phyloP scores from a whole-genome alignment of 805 yeast genomes.

The Starmerella powellii region DNA sequence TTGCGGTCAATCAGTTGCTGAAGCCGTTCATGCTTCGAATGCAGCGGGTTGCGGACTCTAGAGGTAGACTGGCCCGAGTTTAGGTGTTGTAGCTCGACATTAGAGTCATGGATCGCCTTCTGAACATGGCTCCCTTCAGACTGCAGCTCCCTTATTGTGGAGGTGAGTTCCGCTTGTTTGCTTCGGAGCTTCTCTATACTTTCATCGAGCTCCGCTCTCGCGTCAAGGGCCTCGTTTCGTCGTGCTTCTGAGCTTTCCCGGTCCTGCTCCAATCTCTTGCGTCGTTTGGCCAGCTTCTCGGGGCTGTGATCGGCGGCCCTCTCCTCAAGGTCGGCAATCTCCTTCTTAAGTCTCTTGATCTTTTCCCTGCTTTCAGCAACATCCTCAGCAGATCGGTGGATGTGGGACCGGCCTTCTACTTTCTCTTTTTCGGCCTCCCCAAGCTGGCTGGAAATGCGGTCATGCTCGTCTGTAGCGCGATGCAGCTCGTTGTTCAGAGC shows the following conservation, averaged over 20 bases:
- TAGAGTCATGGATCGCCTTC: neutral
- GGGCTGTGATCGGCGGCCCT: neutral
- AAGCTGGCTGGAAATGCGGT: too few relatives aligned
- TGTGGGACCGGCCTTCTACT: neutral
- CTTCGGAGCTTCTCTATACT: too few relatives aligned
- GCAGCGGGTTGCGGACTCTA: neutral
- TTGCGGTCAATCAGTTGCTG: neutral
- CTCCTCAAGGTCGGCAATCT: slow-evolving; percentile 18
- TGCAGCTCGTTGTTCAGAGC: too few relatives aligned
- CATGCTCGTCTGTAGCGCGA: too few relatives aligned
- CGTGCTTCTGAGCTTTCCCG: neutral
- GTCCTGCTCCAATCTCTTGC: neutral
- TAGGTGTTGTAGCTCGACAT: neutral
- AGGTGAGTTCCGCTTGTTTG: too few relatives aligned
- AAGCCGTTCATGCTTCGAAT: neutral
- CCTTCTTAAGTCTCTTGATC: slow-evolving; percentile 8
- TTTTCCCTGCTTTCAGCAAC: neutral
- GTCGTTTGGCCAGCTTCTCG: neutral
- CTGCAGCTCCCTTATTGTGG: neutral
- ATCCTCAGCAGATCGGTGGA: slow-evolving; percentile 6
- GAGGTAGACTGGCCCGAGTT: neutral
- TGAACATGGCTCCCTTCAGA: neutral
- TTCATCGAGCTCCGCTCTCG: too few relatives aligned
- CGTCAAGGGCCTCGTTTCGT: too few relatives aligned
- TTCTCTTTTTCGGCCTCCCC: neutral